A percentile compares a stretch with the other conserved stretches of the same genome.
Conservation (phyloP, 139 green algal genomes). For the Chlorella sp. region DNA sequence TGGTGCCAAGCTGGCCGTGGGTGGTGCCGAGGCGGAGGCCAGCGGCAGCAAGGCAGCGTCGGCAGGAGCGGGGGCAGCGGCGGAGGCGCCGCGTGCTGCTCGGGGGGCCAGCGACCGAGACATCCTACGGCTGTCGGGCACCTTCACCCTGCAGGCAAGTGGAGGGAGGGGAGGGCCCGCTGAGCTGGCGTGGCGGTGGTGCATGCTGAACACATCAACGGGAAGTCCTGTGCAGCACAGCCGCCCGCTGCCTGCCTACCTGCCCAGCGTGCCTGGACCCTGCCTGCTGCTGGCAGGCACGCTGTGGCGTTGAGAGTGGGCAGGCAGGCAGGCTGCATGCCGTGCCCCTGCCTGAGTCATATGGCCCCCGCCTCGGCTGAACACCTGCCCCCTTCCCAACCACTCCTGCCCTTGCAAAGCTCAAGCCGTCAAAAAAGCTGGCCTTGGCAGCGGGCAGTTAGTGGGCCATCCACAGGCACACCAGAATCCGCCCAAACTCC, state of each 20-base stretch:
- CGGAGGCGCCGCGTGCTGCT: not conserved
- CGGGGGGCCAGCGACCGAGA: not conserved
- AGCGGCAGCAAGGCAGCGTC: not conserved
- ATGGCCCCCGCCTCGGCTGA: too few relatives aligned
- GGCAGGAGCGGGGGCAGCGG: not conserved
- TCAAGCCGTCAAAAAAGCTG: too few relatives aligned
- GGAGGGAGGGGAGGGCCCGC: not conserved
- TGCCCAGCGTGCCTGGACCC: not conserved
- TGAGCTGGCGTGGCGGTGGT: not conserved
- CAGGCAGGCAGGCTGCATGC: too few relatives aligned
- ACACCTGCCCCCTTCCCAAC: too few relatives aligned
- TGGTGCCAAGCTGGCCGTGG: not conserved
- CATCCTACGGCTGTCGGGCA: constrained; percentile 21
- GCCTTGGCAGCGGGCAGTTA: too few relatives aligned
- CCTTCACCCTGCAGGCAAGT: constrained; percentile 58
- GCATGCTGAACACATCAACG: not conserved
- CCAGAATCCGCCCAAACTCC: too few relatives aligned
- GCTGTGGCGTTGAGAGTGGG: too few relatives aligned
- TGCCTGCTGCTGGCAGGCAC: too few relatives aligned
- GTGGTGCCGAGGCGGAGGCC: not conserved
- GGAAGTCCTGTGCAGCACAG: too few relatives aligned
- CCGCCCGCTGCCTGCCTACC: not conserved
- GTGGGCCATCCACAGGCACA: too few relatives aligned
- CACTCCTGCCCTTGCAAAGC: too few relatives aligned
- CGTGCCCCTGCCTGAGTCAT: too few relatives aligned